Percentiles rank a stretch among this genome's conserved stretches.
Evolutionary conservation across 352 stramenopile genomes (phyloP).

Genomic region (Pythium utonaiense): DNA sequence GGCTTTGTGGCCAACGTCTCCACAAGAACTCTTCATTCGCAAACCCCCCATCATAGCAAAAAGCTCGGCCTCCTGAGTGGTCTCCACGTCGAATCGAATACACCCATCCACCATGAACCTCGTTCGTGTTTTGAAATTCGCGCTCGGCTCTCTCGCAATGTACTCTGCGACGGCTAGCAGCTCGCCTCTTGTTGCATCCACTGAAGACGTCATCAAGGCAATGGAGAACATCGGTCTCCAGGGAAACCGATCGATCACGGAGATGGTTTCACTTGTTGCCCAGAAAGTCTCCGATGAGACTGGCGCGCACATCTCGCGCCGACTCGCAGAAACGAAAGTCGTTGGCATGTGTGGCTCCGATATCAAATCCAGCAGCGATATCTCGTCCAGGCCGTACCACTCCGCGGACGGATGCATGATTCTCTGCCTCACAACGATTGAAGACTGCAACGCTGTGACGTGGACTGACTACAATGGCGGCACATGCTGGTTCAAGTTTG

Average conservation of each 20-base stretch:
- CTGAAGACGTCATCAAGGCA: too few species aligned
- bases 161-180: too few species aligned
- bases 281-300: not conserved
- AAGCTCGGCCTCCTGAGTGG: too few species aligned
- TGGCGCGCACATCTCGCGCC: not conserved
- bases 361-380: not conserved
- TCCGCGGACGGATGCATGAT: not conserved
- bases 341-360: not conserved
- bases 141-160: not conserved
- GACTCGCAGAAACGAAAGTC: not conserved
- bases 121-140: not conserved
- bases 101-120: too few species aligned
- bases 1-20: too few species aligned
- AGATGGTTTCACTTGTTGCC: not conserved
- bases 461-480: conserved; percentile 13
- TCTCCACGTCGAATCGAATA: too few species aligned
- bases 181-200: too few species aligned
- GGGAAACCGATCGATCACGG: not conserved
- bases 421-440: not conserved
- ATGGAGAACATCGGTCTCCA: not conserved
- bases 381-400: not conserved
- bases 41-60: too few species aligned
- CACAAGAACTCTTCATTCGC: too few species aligned
- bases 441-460: conserved; percentile 3
- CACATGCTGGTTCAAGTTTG: conserved; percentile 7